A percentile compares a stretch with the other conserved stretches of the same genome.
phyloP scores from a whole-genome alignment of 2,329 filamentous ascomycete species.

The Cercospora citrullina region DNA sequence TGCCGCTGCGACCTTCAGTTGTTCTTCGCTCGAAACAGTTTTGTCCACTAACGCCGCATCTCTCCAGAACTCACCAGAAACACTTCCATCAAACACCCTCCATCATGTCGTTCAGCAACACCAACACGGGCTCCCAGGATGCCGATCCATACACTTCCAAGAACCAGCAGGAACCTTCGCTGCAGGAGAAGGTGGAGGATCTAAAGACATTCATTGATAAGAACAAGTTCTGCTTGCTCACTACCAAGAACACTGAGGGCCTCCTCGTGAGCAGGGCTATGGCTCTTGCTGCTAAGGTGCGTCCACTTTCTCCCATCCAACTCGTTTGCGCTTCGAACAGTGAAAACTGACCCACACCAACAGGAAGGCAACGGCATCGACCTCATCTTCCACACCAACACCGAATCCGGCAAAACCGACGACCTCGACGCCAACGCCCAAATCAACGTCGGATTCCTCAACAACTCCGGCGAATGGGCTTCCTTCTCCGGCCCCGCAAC shows the following conservation, averaged over 20 bases:
- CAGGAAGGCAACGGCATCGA: slow-evolving; percentile 78
- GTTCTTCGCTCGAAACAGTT: neutral
- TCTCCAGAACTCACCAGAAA: neutral
- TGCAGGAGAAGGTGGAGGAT: slow-evolving; percentile 75
- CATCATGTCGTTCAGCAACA: slow-evolving; percentile 56
- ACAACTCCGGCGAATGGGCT: slow-evolving; percentile 74
- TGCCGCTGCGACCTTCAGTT: neutral
- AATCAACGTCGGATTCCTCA: slow-evolving; percentile 78
- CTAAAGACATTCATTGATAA: slow-evolving; percentile 68
- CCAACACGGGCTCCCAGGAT: slow-evolving; percentile 61
- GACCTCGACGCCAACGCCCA: slow-evolving; percentile 71
- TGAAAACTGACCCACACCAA: neutral
- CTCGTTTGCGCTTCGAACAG: neutral
- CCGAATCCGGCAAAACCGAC: slow-evolving; percentile 82
- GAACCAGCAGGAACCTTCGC: slow-evolving; percentile 68
- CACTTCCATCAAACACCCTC: slow-evolving; percentile 15
- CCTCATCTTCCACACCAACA: slow-evolving; percentile 88
- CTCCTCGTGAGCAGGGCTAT: slow-evolving; percentile 79
- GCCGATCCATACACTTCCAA: slow-evolving; percentile 79
- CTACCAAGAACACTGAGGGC: slow-evolving; percentile 67
- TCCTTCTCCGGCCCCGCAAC: slow-evolving; percentile 73
- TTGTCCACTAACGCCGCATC: neutral
- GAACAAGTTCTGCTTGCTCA: slow-evolving; percentile 87
- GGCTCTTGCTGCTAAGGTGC: slow-evolving; percentile 75
- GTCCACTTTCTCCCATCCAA: neutral